Evolutionary conservation across 768 basidiomycete genomes (phyloP), one percentile per base, ranked within the genome.

Genomic region (Suillus spraguei): DNA sequence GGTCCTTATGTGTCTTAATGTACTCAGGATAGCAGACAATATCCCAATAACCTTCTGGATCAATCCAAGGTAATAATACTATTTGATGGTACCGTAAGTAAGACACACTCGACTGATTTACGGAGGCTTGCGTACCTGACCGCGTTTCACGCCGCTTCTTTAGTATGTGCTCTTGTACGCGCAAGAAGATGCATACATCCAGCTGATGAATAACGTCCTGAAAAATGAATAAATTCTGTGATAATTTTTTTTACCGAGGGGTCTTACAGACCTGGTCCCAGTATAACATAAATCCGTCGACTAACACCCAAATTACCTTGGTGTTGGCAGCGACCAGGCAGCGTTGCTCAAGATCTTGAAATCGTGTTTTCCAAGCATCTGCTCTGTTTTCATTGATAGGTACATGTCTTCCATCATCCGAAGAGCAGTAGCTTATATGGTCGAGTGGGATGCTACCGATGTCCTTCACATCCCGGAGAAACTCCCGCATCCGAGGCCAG

Each of bases 1-100:
- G 78, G 20, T 83, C 81, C 59, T 74, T 68, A 75, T 97, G 91
- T 7, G 95, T 95, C 49, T 88, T 84, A 49, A 94, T 73, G 73
- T 97, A 99, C 3, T 93, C 96, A 0, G 97, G 97, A 79, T 92
- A 99, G 61, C 95, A 95, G 64, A 99, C 92, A 62, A 92, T 80
- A 65, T 96, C 92, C 87, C 93, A 97, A 77, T 97, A 97, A 46
- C 81, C 66, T 17, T 94, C 93, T 28, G 94, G 95, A 74, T 96
- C 95, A 55, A 83, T 83, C 94, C 95, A 97, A 24, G 92, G 77
- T 22, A 28, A 28, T 28, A 28, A 28, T 28, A 84, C 46, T 47
- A 14, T 47, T 24, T 24, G 46, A 58, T 24, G 47, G 47, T 24
- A 24, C n/a, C 56, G 58, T 53, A 52, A n/a, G 64, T 36, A 42